phyloP scores from a whole-genome alignment of 2,329 filamentous ascomycete species.

The Sarocladium brachiariae region DNA sequence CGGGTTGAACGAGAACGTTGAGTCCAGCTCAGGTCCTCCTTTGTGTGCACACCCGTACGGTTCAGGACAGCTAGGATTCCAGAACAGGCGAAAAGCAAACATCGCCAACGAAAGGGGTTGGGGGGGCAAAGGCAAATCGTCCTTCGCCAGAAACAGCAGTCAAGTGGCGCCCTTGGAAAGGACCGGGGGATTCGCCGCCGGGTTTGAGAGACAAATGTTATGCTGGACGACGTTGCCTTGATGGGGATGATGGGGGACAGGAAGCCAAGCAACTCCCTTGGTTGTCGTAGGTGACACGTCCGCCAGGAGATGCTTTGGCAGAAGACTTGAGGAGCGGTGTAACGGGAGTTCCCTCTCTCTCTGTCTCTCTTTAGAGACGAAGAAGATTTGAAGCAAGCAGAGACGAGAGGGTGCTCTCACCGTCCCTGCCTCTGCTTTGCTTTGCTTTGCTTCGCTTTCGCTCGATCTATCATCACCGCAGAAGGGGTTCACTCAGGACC shows the following conservation, averaged over 20 bases:
- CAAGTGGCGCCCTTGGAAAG: neutral
- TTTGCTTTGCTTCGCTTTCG: no score
- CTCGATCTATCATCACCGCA: neutral
- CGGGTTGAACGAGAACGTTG: no score
- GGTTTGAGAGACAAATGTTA: neutral
- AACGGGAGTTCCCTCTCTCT: no score
- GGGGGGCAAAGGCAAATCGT: no score
- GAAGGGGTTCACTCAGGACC: no score
- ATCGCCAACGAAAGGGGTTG: neutral
- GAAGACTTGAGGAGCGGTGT: constrained; percentile 1
- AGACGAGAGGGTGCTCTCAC: neutral
- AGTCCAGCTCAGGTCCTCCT: no score
- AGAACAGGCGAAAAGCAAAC: neutral
- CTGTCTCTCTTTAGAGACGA: no score
- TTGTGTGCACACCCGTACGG: no score
- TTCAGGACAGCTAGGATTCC: neutral
- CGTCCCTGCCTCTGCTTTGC: no score
- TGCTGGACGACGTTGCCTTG: neutral
- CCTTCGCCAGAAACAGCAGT: neutral
- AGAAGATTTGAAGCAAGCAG: constrained; percentile 8
- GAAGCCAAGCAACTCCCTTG: constrained; percentile 5
- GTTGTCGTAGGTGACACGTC: neutral
- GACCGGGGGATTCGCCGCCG: constrained; percentile 5
- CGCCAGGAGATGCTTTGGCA: constrained; percentile 1
- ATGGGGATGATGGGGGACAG: no score